A percentile compares a stretch with the other conserved stretches of the same genome.
These are phyloP conservation scores for Sphaerulina populicola DNA, from an alignment of 2,329 filamentous ascomycete species.

Conservation along the genomic window DNA sequence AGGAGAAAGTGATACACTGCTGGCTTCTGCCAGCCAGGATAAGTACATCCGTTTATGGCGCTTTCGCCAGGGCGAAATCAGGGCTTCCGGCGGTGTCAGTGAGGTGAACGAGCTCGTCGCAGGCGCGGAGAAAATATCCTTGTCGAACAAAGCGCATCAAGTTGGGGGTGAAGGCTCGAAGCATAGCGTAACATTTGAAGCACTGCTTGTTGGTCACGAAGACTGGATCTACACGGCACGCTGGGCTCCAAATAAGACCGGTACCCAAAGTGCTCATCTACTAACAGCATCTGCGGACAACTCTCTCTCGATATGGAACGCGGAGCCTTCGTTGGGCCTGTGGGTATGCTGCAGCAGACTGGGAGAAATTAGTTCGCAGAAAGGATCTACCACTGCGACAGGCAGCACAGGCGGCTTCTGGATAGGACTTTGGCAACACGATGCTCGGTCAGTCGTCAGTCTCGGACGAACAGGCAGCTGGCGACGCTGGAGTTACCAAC, in stretches of 20 bases:
- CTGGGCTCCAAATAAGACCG: conserved; percentile 54
- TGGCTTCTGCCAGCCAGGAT: conserved; percentile 93
- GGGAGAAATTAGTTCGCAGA: conserved; percentile 88
- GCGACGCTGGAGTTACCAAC: conserved; percentile 69
- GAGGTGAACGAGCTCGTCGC: conserved; percentile 6
- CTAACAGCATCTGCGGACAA: conserved; percentile 92
- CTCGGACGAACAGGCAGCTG: conserved; percentile 89
- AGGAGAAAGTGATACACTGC: conserved; percentile 58
- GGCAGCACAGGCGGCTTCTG: conserved; percentile 95
- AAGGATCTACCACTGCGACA: conserved; percentile 91
- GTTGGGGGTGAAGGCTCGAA: conserved; percentile 55
- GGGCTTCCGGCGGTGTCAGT: neutral
- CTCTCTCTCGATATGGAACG: conserved; percentile 85
- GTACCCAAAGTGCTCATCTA: conserved; percentile 42
- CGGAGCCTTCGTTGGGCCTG: conserved; percentile 73
- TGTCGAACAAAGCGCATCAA: conserved; percentile 82
- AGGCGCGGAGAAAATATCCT: conserved; percentile 41
- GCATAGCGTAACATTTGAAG: conserved; percentile 85
- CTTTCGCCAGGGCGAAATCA: conserved; percentile 50
- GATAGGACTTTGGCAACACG: conserved; percentile 85
- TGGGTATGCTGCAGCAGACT: conserved; percentile 82
- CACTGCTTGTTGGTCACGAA: conserved; percentile 85
- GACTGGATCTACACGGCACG: conserved; percentile 93
- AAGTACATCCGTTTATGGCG: conserved; percentile 95
- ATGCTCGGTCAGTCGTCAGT: conserved; percentile 65